phyloP scores from a whole-genome alignment of 164 flowering plant species.

The Piper longum region DNA sequence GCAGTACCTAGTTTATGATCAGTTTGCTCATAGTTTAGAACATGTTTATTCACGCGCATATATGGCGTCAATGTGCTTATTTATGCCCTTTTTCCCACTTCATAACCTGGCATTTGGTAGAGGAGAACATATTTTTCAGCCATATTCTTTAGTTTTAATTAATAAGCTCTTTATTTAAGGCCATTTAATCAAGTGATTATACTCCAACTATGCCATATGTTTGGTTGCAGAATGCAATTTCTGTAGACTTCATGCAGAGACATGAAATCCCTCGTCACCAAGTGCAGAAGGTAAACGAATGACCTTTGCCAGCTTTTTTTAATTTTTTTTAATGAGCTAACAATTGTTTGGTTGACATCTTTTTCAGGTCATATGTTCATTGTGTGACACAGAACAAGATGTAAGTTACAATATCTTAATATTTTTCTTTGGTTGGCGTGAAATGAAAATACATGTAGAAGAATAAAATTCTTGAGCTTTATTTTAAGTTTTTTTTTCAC shows the following conservation, averaged over 20 bases:
- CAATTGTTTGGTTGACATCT: neutral
- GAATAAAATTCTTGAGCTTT: too few relatives aligned
- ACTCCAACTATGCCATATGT: neutral
- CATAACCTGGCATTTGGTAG: too few relatives aligned
- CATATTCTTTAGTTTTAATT: too few relatives aligned
- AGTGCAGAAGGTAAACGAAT: slow-evolving; percentile 37
- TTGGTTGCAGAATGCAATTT: slow-evolving; percentile 45
- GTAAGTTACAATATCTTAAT: slow-evolving; percentile 20
- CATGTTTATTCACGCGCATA: too few relatives aligned
- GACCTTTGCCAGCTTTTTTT: neutral
- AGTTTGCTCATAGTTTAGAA: too few relatives aligned
- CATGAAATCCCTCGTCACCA: slow-evolving; percentile 85
- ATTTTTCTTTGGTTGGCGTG: neutral
- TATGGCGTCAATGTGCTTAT: too few relatives aligned
- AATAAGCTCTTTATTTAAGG: too few relatives aligned
- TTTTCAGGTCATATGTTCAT: slow-evolving; percentile 71
- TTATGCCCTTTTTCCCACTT: too few relatives aligned
- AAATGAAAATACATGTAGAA: neutral
- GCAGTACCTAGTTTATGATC: too few relatives aligned
- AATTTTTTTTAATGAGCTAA: neutral
- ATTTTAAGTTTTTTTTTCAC: neutral
- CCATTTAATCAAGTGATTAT: too few relatives aligned
- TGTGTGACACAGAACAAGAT: slow-evolving; percentile 82
- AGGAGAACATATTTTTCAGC: too few relatives aligned
- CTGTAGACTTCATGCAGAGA: slow-evolving; percentile 36